Base-by-base conservation (phyloP, 1,284 basidiomycete genomes). In the Inonotus obliquus region DNA sequence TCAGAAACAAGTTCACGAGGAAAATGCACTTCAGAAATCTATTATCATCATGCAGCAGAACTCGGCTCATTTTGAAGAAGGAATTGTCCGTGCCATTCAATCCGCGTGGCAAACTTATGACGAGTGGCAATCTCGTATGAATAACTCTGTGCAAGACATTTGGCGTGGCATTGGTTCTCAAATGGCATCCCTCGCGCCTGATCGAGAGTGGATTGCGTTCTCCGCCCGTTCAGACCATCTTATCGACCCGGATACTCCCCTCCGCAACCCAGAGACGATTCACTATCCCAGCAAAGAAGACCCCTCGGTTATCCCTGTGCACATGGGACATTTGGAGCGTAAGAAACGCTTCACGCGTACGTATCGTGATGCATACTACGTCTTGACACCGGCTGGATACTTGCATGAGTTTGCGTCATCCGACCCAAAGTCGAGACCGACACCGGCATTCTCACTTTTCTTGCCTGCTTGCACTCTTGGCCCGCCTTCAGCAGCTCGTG, bases 31-130 rank as follows among this genome's bases (percentile, higher is more conserved):
- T 19, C 97, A 99, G 76, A 99, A 99, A 75, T 94, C 90, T n/a
- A 92, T 98, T 71, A 90, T 99, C 71, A 97, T 99, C 74, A 98
- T 98, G 86, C 96, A 99, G 74, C 91, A 98, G 70, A 98, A 98
- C 75, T 94, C 91, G 53, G 96, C 96, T 23, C 91, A 97, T 74
- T 99, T 99, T 69, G 96, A 98, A 75, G 92, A 95, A 70, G 96
- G 96, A 64, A 92, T 99, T 69, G 94, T 99, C 44, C 91, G 93
- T 67, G 89, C 93, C 35, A 87, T 99, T 67, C 95, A 99, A 76
- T 94, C 92, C 39, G 94, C 96, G 0, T 99, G 96, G 96, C 85
- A 91, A 67, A 98, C 95, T 1, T 99, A 94, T 72, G 92, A 96
- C 71, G 96, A 98, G 76, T 99, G 96, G 96, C 90, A 94, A 66